Conservation (phyloP, 2,329 filamentous ascomycete genomes). For the Fusarium pseudoanthophilum region DNA sequence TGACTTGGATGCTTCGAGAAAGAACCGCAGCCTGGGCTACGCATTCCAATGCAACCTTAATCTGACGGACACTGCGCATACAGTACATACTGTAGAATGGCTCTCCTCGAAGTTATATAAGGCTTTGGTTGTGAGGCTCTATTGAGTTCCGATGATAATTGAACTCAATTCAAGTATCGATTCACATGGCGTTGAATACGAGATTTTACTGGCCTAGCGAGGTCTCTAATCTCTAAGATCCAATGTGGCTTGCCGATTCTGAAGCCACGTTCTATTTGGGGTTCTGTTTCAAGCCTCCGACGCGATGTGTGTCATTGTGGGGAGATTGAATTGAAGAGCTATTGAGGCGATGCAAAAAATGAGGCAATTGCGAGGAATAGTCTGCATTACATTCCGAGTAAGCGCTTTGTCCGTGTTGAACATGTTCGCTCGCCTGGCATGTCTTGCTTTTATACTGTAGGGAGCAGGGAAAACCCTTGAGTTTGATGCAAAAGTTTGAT, state of each 20-base stretch:
- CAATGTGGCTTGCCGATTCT: constrained; percentile 15
- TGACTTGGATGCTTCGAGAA: not conserved
- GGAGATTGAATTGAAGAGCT: not conserved
- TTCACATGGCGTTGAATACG: not conserved
- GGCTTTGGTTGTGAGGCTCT: not conserved
- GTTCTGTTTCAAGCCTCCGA: constrained; percentile 18
- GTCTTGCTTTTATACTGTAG: not conserved
- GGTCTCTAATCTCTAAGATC: not conserved
- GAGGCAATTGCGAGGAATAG: not conserved
- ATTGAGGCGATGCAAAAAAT: not conserved
- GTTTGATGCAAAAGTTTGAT: not conserved
- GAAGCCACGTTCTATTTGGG: constrained; percentile 15
- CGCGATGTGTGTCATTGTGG: constrained; percentile 7
- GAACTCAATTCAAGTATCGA: not conserved
- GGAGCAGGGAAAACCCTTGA: not conserved
- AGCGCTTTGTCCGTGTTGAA: not conserved
- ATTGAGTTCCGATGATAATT: not conserved
- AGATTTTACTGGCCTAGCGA: constrained; percentile 1
- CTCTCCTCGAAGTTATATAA: not conserved
- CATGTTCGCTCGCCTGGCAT: not conserved
- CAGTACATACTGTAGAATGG: not conserved
- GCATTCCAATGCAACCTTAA: not conserved
- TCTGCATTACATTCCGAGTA: not conserved
- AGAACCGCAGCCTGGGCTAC: not conserved
- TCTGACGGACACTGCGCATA: too few species aligned